Conservation (phyloP, 495 filamentous ascomycete genomes). For the Hypomontagnella submonticulosa region DNA sequence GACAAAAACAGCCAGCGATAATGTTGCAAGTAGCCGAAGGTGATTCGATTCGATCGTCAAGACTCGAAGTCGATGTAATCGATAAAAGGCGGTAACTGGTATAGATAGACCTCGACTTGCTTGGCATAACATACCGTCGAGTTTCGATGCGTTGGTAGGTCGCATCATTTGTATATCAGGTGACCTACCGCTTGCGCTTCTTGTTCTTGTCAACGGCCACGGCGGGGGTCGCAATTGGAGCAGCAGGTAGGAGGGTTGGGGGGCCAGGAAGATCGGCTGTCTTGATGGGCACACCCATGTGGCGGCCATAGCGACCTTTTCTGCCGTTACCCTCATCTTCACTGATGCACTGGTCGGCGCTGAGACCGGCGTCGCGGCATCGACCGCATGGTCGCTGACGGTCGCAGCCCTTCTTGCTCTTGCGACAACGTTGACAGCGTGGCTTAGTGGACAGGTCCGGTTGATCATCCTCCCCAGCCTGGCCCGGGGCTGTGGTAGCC, state of each 20-base stretch:
- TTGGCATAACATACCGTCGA: constrained; percentile 14
- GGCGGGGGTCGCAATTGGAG: constrained; percentile 49
- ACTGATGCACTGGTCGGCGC: constrained; percentile 90
- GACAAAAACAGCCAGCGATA: constrained; percentile 14
- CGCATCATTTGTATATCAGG: constrained; percentile 17
- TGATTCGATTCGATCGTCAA: constrained; percentile 18
- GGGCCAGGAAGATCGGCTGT: constrained; percentile 59
- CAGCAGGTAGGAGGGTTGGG: constrained; percentile 52
- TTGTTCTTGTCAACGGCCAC: constrained; percentile 56
- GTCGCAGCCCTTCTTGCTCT: constrained; percentile 99
- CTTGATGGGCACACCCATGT: constrained; percentile 95
- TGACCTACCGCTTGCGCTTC: constrained; percentile 61
- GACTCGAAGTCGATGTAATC: constrained; percentile 12
- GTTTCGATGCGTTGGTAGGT: constrained; percentile 16
- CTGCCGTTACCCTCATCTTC: constrained; percentile 97
- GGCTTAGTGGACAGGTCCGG: constrained; percentile 93
- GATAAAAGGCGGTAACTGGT: constrained; percentile 9
- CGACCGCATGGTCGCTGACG: constrained; percentile 92
- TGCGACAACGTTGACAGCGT: constrained; percentile 96
- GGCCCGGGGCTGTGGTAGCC: constrained; percentile 71
- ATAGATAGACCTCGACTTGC: constrained; percentile 13
- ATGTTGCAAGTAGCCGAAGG: constrained; percentile 4
- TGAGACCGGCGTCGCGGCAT: constrained; percentile 95
- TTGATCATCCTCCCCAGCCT: constrained; percentile 78
- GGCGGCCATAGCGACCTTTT: constrained; percentile 94